Evolutionary conservation across 169 alveolate species (phyloP).

Genomic region (Hepatocystis sp.): DNA sequence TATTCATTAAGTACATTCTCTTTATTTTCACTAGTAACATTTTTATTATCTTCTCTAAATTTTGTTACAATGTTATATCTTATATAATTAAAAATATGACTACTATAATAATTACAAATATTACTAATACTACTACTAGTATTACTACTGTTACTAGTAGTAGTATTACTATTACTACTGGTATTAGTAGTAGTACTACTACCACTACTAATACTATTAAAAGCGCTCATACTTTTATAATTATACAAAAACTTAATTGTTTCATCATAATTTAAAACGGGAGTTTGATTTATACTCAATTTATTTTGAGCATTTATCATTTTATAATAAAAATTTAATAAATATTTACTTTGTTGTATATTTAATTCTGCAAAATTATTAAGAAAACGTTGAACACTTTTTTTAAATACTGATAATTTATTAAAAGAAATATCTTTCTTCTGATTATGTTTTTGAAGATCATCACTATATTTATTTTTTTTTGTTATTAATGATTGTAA

Average conservation of each 20-base stretch:
- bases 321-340: conserved; percentile 40
- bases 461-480: conserved; percentile 29
- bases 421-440: conserved; percentile 39
- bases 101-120: too few species aligned
- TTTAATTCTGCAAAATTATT: conserved; percentile 28
- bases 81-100: conserved; percentile 37
- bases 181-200: background rate
- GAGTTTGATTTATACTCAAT: conserved; percentile 13
- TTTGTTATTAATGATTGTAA: conserved; percentile 37
- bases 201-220: too few species aligned
- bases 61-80: conserved; percentile 41
- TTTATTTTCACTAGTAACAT: background rate
- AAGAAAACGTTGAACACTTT: conserved; percentile 24
- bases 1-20: conserved; percentile 47
- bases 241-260: conserved; percentile 38
- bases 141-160: too few species aligned
- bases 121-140: too few species aligned
- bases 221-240: conserved; percentile 34
- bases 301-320: conserved; percentile 40
- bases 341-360: conserved; percentile 26
- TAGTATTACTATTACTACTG: background rate
- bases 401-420: conserved; percentile 47
- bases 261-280: conserved; percentile 50
- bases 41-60: conserved; percentile 7
- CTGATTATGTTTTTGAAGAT: conserved; percentile 30